phyloP scores from a whole-genome alignment of 495 filamentous ascomycete genomes.

The Talaromyces trachyspermus region DNA sequence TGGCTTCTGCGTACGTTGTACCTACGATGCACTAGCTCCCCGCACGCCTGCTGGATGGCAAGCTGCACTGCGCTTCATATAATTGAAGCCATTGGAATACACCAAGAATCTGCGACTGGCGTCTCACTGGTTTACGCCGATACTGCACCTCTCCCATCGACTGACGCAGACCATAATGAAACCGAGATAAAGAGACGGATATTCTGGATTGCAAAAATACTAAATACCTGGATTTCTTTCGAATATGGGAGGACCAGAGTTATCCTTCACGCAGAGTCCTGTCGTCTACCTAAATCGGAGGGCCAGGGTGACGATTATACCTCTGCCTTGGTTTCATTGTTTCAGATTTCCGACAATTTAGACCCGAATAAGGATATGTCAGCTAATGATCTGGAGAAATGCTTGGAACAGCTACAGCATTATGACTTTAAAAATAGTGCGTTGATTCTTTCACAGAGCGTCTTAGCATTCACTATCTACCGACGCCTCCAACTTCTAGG shows the following conservation, averaged over 20 bases:
- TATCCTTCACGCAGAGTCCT: constrained; percentile 3
- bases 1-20: constrained; percentile 42
- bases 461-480: constrained; percentile 12
- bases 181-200: constrained; percentile 1
- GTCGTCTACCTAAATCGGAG: background rate
- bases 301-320: constrained; percentile 3
- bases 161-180: background rate
- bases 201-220: constrained; percentile 9
- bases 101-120: constrained; percentile 23
- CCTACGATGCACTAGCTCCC: constrained; percentile 38
- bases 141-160: background rate
- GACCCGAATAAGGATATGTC: constrained; percentile 9
- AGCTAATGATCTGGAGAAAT: constrained; percentile 2
- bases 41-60: constrained; percentile 42
- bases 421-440: background rate
- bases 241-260: constrained; percentile 15
- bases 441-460: constrained; percentile 4
- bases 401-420: constrained; percentile 4
- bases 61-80: constrained; percentile 45
- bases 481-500: constrained; percentile 10
- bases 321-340: constrained; percentile 7
- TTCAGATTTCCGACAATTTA: constrained; percentile 14
- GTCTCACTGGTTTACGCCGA: background rate
- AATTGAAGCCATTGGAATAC: constrained; percentile 41
- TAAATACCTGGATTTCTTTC: constrained; percentile 18